These are phyloP conservation scores for Aegilops tauschii DNA, from an alignment of 176 grass and related monocot genomes.

Conservation along the genomic window DNA sequence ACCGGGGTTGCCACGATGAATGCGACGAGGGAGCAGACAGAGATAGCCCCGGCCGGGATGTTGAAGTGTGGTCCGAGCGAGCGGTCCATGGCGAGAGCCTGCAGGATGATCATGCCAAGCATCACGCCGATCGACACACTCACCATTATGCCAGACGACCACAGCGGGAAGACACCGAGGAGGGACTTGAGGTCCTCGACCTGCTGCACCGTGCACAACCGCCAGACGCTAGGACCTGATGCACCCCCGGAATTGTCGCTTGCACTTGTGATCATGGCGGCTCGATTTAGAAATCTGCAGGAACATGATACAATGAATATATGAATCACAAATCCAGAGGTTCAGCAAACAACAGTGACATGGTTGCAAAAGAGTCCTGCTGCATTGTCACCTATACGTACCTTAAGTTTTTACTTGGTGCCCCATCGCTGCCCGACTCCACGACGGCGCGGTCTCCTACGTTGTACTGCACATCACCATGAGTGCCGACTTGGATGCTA, in stretches of 20 bases:
- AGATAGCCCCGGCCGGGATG: constrained; percentile 34
- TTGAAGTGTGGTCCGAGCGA: constrained; percentile 38
- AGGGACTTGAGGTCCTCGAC: constrained; percentile 48
- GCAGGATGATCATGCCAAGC: constrained; percentile 29
- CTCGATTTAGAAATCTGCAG: constrained; percentile 31
- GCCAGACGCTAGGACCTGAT: constrained; percentile 16
- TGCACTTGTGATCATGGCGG: constrained; percentile 23
- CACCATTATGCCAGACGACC: constrained; percentile 27
- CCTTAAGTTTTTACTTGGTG: constrained; percentile 35
- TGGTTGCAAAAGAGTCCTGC: neutral
- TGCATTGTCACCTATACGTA: neutral
- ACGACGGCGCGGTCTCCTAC: neutral
- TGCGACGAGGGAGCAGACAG: neutral
- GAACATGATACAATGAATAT: neutral
- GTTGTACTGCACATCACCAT: constrained; percentile 7
- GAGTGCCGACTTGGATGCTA: neutral
- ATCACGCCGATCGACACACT: constrained; percentile 42
- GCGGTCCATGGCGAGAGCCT: constrained; percentile 53
- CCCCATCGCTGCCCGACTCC: neutral
- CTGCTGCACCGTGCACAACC: constrained; percentile 22
- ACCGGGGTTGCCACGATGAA: constrained; percentile 8
- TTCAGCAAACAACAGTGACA: neutral
- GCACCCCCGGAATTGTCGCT: neutral
- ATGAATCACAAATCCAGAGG: too few relatives aligned
- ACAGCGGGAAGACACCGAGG: constrained; percentile 34